These are phyloP conservation scores for Cydonia oblonga DNA, from an alignment of 331 rosid species.

Conservation along the genomic window DNA sequence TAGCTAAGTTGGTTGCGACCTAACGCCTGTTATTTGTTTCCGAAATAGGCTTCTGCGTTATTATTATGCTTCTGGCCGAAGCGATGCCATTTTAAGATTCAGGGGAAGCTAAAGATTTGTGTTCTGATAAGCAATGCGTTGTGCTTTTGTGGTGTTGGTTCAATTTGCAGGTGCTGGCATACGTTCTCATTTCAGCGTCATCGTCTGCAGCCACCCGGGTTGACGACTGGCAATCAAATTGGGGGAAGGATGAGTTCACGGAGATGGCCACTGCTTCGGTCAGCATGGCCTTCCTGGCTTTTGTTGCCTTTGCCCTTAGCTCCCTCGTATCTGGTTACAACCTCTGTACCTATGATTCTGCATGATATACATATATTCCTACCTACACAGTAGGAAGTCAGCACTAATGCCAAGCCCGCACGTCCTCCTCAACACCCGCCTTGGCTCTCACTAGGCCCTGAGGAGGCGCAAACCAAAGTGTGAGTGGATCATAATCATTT, in stretches of 20 bases:
- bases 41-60: not conserved
- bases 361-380: conserved; percentile 1
- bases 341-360: conserved; percentile 36
- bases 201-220: conserved; percentile 84
- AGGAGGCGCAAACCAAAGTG: no score
- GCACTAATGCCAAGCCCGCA: no score
- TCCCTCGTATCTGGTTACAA: conserved; percentile 77
- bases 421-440: no score
- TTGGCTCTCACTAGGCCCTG: no score
- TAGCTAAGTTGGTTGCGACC: not conserved
- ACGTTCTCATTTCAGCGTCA: conserved; percentile 79
- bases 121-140: not conserved
- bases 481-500: not conserved
- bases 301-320: conserved; percentile 74
- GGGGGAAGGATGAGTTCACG: conserved; percentile 96
- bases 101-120: not conserved
- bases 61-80: not conserved
- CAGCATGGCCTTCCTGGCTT: conserved; percentile 77
- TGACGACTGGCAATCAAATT: conserved; percentile 85
- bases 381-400: no score
- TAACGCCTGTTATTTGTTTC: not conserved
- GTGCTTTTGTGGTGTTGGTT: not conserved
- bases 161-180: conserved; percentile 57
- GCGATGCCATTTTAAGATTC: not conserved
- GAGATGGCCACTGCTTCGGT: conserved; percentile 78